Percentiles rank a stretch among this genome's conserved stretches.
phyloP scores from a whole-genome alignment of 192 early-diverging fungal species.

The Pilobolus umbonatus region DNA sequence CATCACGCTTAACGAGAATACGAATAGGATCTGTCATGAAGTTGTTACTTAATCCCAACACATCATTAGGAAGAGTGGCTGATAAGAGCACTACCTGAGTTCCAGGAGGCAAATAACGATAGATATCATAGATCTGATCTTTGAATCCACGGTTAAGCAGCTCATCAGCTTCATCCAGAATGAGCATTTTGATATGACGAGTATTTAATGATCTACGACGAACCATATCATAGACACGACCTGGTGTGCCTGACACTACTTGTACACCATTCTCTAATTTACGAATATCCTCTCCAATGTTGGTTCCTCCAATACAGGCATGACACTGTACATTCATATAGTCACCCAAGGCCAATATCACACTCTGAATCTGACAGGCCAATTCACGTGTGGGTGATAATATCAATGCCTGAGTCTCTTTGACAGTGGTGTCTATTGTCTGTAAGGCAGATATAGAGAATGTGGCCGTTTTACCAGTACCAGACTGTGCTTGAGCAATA shows the following conservation, averaged over 20 bases:
- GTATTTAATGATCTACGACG: slow-evolving; percentile 78
- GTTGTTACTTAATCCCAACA: slow-evolving; percentile 93
- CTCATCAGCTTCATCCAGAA: slow-evolving; percentile 97
- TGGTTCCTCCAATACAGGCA: slow-evolving; percentile 93
- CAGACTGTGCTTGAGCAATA: slow-evolving; percentile 97
- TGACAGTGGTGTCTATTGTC: slow-evolving; percentile 77
- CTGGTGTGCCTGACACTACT: slow-evolving; percentile 93
- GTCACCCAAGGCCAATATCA: slow-evolving; percentile 88
- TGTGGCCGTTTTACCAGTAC: slow-evolving; percentile 97
- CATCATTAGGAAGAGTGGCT: slow-evolving; percentile 93
- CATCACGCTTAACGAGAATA: slow-evolving; percentile 97
- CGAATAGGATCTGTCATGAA: slow-evolving; percentile 97
- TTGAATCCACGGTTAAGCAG: slow-evolving; percentile 93
- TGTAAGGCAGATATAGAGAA: slow-evolving; percentile 94
- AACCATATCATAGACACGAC: slow-evolving; percentile 97
- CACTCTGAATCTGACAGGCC: slow-evolving; percentile 91
- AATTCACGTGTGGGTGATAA: slow-evolving; percentile 95
- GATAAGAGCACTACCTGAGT: slow-evolving; percentile 91
- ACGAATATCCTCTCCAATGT: slow-evolving; percentile 86
- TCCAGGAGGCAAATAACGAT: slow-evolving; percentile 84
- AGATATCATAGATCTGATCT: slow-evolving; percentile 95
- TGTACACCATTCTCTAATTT: slow-evolving; percentile 91
- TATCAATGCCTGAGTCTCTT: slow-evolving; percentile 91
- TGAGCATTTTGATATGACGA: slow-evolving; percentile 87
- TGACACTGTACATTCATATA: slow-evolving; percentile 98